Evolutionary conservation across 371 early-diverging fungal genomes (phyloP).

Genomic region (Synchytrium microbalum): DNA sequence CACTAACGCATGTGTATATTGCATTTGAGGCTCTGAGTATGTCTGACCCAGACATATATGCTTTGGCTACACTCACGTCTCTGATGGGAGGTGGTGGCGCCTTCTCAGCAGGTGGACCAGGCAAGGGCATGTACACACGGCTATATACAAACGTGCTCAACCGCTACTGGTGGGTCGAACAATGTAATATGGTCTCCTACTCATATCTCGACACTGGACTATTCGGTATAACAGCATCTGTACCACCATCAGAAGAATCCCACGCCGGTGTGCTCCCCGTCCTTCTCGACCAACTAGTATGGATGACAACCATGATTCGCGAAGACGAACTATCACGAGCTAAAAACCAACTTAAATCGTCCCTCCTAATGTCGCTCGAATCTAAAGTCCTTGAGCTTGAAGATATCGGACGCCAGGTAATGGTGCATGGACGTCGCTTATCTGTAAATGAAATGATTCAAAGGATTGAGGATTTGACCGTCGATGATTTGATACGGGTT

Average conservation of each 20-base stretch:
- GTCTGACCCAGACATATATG: constrained; percentile 81
- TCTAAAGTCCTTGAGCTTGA: constrained; percentile 86
- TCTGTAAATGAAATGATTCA: constrained; percentile 67
- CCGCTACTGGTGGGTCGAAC: constrained; percentile 88
- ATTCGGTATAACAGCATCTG: constrained; percentile 86
- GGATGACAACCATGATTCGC: constrained; percentile 43
- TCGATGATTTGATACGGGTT: constrained; percentile 63
- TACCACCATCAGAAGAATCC: constrained; percentile 27
- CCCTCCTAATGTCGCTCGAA: constrained; percentile 88
- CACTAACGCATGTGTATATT: constrained; percentile 78
- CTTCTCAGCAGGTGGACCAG: constrained; percentile 96
- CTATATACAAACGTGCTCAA: constrained; percentile 91
- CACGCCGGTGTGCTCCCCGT: constrained; percentile 60
- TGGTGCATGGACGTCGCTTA: constrained; percentile 65
- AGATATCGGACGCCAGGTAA: constrained; percentile 88
- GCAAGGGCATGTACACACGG: constrained; percentile 97
- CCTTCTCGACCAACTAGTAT: constrained; percentile 70
- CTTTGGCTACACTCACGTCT: constrained; percentile 81
- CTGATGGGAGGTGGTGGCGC: constrained; percentile 93
- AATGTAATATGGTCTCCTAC: constrained; percentile 75
- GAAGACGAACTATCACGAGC: constrained; percentile 71
- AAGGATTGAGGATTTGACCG: constrained; percentile 62
- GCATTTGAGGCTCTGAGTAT: constrained; percentile 79
- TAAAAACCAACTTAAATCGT: constrained; percentile 90
- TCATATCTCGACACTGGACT: constrained; percentile 85